Evolutionary conservation across 2,329 filamentous ascomycete species (phyloP).

Genomic region (Aspergillus arachidicola): DNA sequence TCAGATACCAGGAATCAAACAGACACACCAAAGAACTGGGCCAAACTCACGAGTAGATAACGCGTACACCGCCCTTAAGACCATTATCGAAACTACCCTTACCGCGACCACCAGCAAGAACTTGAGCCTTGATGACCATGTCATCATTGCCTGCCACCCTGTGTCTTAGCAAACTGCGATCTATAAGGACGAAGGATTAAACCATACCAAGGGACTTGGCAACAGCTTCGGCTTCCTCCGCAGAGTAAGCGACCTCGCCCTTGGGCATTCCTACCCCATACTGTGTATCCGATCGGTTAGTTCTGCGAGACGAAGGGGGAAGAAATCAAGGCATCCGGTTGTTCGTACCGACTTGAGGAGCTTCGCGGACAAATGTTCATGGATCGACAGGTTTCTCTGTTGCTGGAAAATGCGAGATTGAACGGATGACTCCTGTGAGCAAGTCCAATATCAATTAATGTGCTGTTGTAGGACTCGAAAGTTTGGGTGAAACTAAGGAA

Average conservation of each 20-base stretch:
- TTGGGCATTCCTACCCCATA: constrained; percentile 94
- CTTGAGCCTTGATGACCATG: constrained; percentile 99
- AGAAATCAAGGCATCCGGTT: constrained; percentile 1
- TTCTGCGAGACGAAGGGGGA: constrained; percentile 1
- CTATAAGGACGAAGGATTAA: constrained; percentile 8
- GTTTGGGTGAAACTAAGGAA: constrained; percentile 14
- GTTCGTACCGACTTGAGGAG: constrained; percentile 69
- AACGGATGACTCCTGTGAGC: constrained; percentile 58
- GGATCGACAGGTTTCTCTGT: constrained; percentile 91
- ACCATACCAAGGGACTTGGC: constrained; percentile 80
- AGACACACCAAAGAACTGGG: neutral
- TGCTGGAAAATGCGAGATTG: constrained; percentile 63
- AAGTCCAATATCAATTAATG: constrained; percentile 53
- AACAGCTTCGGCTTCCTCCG: constrained; percentile 86
- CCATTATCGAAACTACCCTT: constrained; percentile 98
- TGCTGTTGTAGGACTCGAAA: constrained; percentile 29
- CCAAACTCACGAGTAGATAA: constrained; percentile 83
- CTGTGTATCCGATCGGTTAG: constrained; percentile 51
- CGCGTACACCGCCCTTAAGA: constrained; percentile 96
- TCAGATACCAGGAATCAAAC: constrained; percentile 16
- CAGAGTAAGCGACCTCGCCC: constrained; percentile 79
- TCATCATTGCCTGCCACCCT: constrained; percentile 69
- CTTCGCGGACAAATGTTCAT: constrained; percentile 96
- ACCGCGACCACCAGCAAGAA: constrained; percentile 94
- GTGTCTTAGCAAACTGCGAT: constrained; percentile 23